phyloP scores from a whole-genome alignment of 768 basidiomycete genomes.

The Hygrocybe punicea region DNA sequence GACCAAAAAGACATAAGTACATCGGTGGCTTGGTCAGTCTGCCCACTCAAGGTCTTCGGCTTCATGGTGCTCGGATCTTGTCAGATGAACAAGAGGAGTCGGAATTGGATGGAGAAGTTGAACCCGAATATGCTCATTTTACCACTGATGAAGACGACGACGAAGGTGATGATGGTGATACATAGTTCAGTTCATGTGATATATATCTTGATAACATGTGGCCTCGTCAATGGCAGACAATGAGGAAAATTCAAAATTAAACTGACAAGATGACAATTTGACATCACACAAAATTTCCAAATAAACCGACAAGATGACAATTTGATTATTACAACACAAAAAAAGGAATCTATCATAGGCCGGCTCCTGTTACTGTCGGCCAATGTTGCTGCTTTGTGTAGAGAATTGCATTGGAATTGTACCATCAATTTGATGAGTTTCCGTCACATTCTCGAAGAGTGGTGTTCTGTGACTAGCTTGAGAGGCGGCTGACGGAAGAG shows the following conservation, averaged over 20 bases:
- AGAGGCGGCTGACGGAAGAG: neutral
- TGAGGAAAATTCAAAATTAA: no score
- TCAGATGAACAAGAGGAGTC: neutral
- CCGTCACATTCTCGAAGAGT: neutral
- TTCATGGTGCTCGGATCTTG: no score
- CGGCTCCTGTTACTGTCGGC: no score
- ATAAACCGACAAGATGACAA: no score
- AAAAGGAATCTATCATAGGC: no score
- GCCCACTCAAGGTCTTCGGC: no score
- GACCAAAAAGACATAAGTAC: neutral
- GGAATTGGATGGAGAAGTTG: neutral
- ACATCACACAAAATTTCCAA: no score
- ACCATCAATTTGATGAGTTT: neutral
- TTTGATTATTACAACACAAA: no score
- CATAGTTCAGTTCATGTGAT: no score
- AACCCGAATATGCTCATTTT: constrained; percentile 3
- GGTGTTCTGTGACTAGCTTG: neutral
- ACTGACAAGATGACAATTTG: no score
- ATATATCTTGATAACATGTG: no score
- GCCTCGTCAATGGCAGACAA: no score
- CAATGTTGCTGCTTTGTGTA: neutral
- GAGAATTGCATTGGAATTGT: neutral
- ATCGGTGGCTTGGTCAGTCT: neutral
- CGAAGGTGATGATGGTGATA: neutral
- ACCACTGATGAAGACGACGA: neutral